phyloP scores from a whole-genome alignment of 495 filamentous ascomycete species.

The Aspergillus asperescens region DNA sequence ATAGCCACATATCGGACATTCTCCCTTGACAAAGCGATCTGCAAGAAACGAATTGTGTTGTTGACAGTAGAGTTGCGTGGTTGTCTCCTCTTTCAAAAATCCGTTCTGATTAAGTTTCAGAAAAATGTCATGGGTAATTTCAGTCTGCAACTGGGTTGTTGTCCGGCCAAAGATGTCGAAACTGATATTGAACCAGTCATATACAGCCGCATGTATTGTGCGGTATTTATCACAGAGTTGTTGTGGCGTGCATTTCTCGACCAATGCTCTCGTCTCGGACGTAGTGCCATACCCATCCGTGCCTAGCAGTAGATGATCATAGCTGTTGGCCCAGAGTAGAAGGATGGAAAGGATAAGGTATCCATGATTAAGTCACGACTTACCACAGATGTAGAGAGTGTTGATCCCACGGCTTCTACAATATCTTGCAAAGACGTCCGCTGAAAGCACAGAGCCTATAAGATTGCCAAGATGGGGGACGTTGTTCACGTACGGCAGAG shows the following conservation, averaged over 20 bases:
- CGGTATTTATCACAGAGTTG: constrained; percentile 80
- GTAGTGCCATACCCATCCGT: no score
- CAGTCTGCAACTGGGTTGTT: constrained; percentile 70
- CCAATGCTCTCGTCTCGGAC: constrained; percentile 67
- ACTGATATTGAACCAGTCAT: constrained; percentile 78
- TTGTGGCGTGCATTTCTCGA: constrained; percentile 60
- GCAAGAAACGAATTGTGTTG: constrained; percentile 79
- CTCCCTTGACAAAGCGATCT: constrained; percentile 87
- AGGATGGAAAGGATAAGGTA: no score
- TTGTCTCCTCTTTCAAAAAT: constrained; percentile 68
- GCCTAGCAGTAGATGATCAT: no score
- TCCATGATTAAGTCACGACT: no score
- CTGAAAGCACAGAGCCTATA: no score
- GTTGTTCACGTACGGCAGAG: no score
- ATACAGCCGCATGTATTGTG: constrained; percentile 70
- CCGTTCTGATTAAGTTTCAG: constrained; percentile 68
- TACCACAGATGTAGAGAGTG: no score
- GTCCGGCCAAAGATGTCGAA: constrained; percentile 84
- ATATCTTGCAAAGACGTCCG: no score
- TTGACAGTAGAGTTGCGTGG: constrained; percentile 77
- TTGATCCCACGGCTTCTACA: no score
- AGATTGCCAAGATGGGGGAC: no score
- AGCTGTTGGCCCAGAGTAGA: no score
- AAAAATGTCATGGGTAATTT: constrained; percentile 82
- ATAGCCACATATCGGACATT: constrained; percentile 72